Evolutionary conservation across 129 eudicot species (phyloP).

Genomic region (sunflower (Helianthus annuus)): DNA sequence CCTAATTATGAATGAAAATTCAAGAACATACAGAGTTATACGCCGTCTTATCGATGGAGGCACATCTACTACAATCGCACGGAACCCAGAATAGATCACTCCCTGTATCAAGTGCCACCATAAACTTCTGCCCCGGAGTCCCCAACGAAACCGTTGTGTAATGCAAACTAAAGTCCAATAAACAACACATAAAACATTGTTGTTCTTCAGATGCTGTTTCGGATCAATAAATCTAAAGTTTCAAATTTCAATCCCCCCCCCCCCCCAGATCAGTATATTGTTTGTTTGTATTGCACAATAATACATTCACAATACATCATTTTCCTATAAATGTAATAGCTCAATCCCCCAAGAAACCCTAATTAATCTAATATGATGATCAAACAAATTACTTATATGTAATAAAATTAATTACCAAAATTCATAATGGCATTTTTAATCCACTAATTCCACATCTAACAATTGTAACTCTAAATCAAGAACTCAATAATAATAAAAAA

Average conservation of each 20-base stretch:
- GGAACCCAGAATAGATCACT: constrained; percentile 98
- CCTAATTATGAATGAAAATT: not conserved
- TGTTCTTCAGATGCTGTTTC: not conserved
- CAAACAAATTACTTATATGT: not conserved
- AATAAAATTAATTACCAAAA: not conserved
- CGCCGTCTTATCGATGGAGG: constrained; percentile 52
- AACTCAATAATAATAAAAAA: not conserved
- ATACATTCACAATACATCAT: not conserved
- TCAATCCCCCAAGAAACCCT: constrained; percentile 23
- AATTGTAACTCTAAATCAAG: constrained; percentile 27
- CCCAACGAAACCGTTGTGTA: constrained; percentile 86
- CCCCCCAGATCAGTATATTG: constrained; percentile 7
- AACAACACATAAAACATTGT: constrained; percentile 11
- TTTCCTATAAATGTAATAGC: not conserved
- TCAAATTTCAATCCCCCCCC: not conserved
- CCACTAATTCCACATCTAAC: not conserved
- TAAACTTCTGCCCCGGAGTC: constrained; percentile 79
- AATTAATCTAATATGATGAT: constrained; percentile 12
- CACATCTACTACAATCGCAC: constrained; percentile 75
- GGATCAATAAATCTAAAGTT: not conserved
- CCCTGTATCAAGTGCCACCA: constrained; percentile 97
- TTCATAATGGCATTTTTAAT: not conserved
- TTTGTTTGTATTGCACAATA: not conserved
- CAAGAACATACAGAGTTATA: constrained; percentile 57
- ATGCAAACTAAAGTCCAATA: constrained; percentile 66